Percentiles rank a stretch among this genome's conserved stretches.
These are phyloP conservation scores for Rhytidhysteron rufulum DNA, from an alignment of 2,329 filamentous ascomycete genomes.

Conservation along the genomic window DNA sequence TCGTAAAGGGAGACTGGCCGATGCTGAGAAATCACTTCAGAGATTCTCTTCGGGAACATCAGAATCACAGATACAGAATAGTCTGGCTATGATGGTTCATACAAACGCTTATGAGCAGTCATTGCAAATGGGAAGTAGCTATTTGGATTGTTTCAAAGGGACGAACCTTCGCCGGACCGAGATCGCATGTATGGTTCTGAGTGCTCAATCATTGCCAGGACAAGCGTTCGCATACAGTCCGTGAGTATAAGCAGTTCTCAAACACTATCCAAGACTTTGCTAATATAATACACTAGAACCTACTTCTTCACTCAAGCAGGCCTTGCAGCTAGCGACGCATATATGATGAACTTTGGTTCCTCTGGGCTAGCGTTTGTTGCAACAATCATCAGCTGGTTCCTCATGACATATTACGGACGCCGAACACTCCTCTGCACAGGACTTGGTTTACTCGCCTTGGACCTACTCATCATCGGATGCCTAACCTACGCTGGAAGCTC, in stretches of 20 bases:
- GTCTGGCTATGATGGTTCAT: conserved; percentile 86
- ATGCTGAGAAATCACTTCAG: conserved; percentile 52
- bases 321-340: conserved; percentile 38
- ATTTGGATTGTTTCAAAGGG: conserved; percentile 82
- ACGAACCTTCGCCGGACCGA: conserved; percentile 75
- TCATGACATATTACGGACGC: conserved; percentile 74
- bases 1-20: conserved; percentile 56
- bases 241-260: too few species aligned
- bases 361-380: conserved; percentile 57
- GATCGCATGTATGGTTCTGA: conserved; percentile 53
- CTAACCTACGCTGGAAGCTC: conserved; percentile 44
- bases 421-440: conserved; percentile 72
- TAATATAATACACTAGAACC: conserved; percentile 36
- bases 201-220: conserved; percentile 45
- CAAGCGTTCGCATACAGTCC: too few species aligned
- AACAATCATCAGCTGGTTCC: conserved; percentile 72
- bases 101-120: conserved; percentile 76
- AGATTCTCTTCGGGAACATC: conserved; percentile 50
- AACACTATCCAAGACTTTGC: too few species aligned
- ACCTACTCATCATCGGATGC: conserved; percentile 76
- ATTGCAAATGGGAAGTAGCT: conserved; percentile 64
- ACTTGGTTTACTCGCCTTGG: conserved; percentile 56
- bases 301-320: conserved; percentile 50
- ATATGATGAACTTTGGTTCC: conserved; percentile 50
- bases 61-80: conserved; percentile 47